phyloP scores from a whole-genome alignment of 306 rosid species.

The Lathyrus oleraceus region DNA sequence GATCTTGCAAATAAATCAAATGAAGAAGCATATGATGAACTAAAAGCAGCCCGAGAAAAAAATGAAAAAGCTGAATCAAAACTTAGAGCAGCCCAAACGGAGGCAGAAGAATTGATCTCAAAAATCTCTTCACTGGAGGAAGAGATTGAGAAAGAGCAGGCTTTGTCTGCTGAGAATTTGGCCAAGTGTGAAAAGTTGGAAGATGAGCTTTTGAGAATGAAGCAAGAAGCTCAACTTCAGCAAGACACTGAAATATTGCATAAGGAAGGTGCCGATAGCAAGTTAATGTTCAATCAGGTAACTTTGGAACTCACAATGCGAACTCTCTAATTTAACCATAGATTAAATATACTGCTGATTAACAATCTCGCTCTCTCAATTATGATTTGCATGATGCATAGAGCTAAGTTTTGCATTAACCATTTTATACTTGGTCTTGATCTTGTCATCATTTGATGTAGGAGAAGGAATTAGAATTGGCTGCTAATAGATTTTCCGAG shows the following conservation, averaged over 20 bases:
- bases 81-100: conserved; percentile 45
- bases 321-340: conserved; percentile 11
- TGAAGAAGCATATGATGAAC: conserved; percentile 55
- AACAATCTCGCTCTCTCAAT: neutral
- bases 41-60: conserved; percentile 39
- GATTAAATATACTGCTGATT: conserved; percentile 5
- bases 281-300: conserved; percentile 66
- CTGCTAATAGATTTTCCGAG: conserved; percentile 69
- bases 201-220: conserved; percentile 54
- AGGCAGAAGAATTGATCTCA: conserved; percentile 47
- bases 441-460: conserved; percentile 38
- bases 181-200: conserved; percentile 57
- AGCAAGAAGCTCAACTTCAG: conserved; percentile 38
- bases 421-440: neutral
- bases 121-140: conserved; percentile 54
- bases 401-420: neutral
- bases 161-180: conserved; percentile 50
- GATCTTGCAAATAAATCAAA: conserved; percentile 47
- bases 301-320: conserved; percentile 25
- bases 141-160: conserved; percentile 59
- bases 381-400: neutral
- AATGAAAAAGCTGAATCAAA: conserved; percentile 51
- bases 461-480: conserved; percentile 74
- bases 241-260: neutral
- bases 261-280: conserved; percentile 2